Conservation (phyloP, 2,329 filamentous ascomycete genomes). For the Cladosporium sp. region DNA sequence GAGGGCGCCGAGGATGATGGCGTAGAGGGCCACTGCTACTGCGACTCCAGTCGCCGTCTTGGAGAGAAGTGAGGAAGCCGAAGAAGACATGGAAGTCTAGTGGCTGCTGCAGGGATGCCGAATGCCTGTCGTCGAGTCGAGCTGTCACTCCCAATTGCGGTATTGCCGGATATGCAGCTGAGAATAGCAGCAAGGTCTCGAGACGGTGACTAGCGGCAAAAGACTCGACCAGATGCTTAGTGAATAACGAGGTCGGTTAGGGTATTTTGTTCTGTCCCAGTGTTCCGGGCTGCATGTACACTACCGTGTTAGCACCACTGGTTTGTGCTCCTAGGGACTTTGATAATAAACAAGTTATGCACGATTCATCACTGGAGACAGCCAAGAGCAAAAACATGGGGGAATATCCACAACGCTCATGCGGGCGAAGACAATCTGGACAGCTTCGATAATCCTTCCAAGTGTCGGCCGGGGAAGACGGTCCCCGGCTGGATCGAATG, state of each 20-base stretch:
- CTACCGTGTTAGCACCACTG: background rate
- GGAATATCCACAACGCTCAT: too few species aligned
- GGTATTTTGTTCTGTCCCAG: background rate
- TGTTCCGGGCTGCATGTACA: background rate
- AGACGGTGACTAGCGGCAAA: background rate
- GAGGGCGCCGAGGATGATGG: constrained; percentile 24
- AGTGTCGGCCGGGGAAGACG: too few species aligned
- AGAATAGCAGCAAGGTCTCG: background rate
- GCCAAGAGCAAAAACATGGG: too few species aligned
- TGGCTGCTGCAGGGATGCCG: background rate
- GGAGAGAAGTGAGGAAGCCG: constrained; percentile 3
- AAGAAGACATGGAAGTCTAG: background rate
- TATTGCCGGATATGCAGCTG: background rate
- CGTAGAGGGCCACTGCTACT: constrained; percentile 24
- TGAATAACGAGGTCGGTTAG: too few species aligned
- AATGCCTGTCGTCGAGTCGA: background rate
- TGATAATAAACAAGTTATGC: too few species aligned
- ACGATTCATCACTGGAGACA: too few species aligned
- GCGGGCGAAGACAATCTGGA: too few species aligned
- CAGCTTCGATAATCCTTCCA: too few species aligned
- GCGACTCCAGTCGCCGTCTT: constrained; percentile 10
- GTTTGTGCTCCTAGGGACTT: too few species aligned
- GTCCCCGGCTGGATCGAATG: too few species aligned
- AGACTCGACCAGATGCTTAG: background rate
- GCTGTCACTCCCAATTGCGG: too few species aligned